Base-by-base conservation (phyloP, 2,329 filamentous ascomycete genomes). In the Zymoseptoria ardabiliae region DNA sequence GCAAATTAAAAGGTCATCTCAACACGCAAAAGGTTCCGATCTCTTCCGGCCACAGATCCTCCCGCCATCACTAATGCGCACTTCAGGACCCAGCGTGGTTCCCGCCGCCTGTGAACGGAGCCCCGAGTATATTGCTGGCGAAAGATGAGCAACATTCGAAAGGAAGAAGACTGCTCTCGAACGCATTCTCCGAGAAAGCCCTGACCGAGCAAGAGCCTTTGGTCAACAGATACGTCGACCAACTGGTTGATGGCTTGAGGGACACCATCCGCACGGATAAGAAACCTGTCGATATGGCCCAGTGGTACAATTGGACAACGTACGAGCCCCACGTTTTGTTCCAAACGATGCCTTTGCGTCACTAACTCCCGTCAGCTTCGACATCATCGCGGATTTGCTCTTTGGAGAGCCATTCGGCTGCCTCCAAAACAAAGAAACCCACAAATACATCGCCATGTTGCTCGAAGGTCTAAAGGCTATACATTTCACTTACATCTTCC, bases 121-220 rank as follows among this genome's bases (percentile, higher is more conserved):
- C 61, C 1, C 65, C 63, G 17, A 69, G 66, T 10, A 66, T 75
- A 55, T 57, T 74, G 49, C 60, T 57, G 48, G 66, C 76, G 7
- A 69, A 74, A 19, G 73, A 77, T 55, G 67, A 70, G 19, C 65
- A 71, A 58, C 76, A 79, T 65, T 69, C 72, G 5, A 69, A 76
- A 21, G 70, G 72, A 57, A 68, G 77, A 35, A 69, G 74, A 30
- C 67, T 74, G 10, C 69, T 78, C 1, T 68, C 73, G 0, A 71
- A 76, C 52, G 74, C 75, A 2, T 78, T 79, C 61, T 74, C 71
- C 22, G 76, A 77, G 50, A 74, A 73, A 54, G 76, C 75, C 0
- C 62, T 79, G 20, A 68, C 69, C 3, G 68, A 72, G 19, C 77
- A 79, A 60, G 75, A 78, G 60, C 57, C 64, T 3, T 63, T 78